Base-by-base conservation (phyloP, 805 yeast species). In the Yarrowia alimentaria region DNA sequence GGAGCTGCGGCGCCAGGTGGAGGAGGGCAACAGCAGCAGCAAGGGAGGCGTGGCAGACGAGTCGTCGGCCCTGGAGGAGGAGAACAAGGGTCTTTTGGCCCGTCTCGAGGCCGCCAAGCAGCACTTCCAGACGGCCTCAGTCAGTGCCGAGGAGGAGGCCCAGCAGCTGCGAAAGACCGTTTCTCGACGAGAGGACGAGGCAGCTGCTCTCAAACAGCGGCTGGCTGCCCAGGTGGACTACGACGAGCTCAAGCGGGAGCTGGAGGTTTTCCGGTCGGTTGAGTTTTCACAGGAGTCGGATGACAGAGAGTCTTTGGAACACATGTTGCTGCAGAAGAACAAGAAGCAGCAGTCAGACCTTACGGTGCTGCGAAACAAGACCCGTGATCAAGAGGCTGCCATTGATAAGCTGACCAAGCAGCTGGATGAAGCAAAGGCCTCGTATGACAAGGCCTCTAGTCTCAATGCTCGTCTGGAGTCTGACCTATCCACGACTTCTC, bases 221-320 rank as follows among this genome's bases (percentile, higher is more conserved):
- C 61, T 83, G 34, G 68, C 68, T 3, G 64, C 69, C 24, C 77
- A 80, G 47, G 67, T 74, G 2, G 96, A 89, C 62, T 89, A 90
- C 64, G 89, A 85, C 48, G 89, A 86, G 55, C 63, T 89, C 40
- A 88, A 87, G 63, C 76, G 78, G 43, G 96, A 90, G 60, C 69
- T 90, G 56, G 76, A 75, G 14, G 76, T 88, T 19, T 64, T 89
- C 54, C 80, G 83, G 61, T 81, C 82, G 56, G 81, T 88, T 29
- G 87, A 85, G 59, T 84, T 88, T 66, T 90, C 60, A 8, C 59
- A 59, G 10, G 58, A 58, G 21, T 21, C 38, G 11, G 56, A 54
- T 17, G 58, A 55, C 21, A 35, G 54, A 18, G 43, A 54, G 29
- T 52, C 62, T 4, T 62, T 83, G 31, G 89, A 80, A 59, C 74